phyloP scores from a whole-genome alignment of 768 basidiomycete species.

The Steccherinum ochraceum region DNA sequence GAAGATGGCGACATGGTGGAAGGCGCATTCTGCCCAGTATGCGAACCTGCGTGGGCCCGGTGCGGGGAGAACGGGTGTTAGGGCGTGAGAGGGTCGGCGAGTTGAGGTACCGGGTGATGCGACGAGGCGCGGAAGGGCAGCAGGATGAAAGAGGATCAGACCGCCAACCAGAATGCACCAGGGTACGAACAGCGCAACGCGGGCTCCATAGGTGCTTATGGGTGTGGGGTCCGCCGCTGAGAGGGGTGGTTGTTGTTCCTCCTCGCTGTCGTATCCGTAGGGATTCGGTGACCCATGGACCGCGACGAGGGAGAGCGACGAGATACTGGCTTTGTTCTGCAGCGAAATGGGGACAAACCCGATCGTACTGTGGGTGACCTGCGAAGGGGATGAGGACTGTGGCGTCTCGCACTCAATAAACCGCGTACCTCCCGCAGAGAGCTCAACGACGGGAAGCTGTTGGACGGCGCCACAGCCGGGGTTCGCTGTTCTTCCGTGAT shows the following conservation, averaged over 20 bases:
- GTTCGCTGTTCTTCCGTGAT: background rate
- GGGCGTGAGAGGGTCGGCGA: constrained; percentile 15
- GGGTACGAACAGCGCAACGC: constrained; percentile 22
- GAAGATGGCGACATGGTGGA: constrained; percentile 29
- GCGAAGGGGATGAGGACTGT: no score
- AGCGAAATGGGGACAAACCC: background rate
- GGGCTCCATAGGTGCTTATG: background rate
- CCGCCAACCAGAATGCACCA: constrained; percentile 31
- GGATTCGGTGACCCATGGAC: background rate
- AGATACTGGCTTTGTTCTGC: background rate
- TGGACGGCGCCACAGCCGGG: no score
- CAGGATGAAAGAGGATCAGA: constrained; percentile 17
- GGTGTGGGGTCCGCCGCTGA: background rate
- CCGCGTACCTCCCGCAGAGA: background rate
- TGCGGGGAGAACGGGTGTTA: background rate
- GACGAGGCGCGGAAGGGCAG: constrained; percentile 14
- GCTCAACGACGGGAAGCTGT: background rate
- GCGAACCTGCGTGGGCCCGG: constrained; percentile 31
- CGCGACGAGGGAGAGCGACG: background rate
- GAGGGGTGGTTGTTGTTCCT: background rate
- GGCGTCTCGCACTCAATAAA: no score
- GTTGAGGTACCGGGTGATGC: constrained; percentile 25
- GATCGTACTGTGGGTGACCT: background rate
- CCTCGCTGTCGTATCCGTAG: background rate
- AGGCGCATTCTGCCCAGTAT: constrained; percentile 30